Evolutionary conservation across 164 flowering plant species (phyloP).

Genomic region (Umbilicus rupestris): DNA sequence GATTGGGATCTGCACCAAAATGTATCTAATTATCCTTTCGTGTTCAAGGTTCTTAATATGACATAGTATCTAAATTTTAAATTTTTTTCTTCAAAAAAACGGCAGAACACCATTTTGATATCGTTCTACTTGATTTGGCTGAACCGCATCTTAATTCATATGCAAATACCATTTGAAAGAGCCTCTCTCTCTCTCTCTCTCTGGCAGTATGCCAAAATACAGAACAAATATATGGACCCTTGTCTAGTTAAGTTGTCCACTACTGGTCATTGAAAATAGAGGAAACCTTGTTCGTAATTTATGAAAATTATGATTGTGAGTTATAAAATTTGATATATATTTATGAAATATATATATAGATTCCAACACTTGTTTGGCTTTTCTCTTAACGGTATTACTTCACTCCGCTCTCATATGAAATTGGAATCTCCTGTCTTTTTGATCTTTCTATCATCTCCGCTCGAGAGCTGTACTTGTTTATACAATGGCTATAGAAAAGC

Average conservation of each 20-base stretch:
- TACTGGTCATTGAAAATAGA: background rate
- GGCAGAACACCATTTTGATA: too few relatives aligned
- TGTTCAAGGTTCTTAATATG: too few relatives aligned
- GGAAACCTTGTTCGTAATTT: background rate
- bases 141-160: too few relatives aligned
- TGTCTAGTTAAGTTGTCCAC: background rate
- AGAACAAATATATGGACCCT: conserved; percentile 8
- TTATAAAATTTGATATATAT: too few relatives aligned
- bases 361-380: conserved; percentile 8
- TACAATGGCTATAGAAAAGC: conserved; percentile 9
- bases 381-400: background rate
- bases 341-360: too few relatives aligned
- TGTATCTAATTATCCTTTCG: too few relatives aligned
- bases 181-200: conserved; percentile 4
- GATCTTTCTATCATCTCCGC: background rate
- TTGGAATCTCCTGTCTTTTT: background rate
- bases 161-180: background rate
- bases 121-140: too few relatives aligned
- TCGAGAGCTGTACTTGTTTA: background rate
- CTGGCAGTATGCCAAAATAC: background rate
- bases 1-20: too few relatives aligned
- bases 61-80: too few relatives aligned
- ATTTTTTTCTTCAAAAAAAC: too few relatives aligned
- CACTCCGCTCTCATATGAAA: background rate
- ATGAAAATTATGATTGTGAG: background rate